Evolutionary conservation across 495 filamentous ascomycete species (phyloP).

Genomic region (Hyaloscypha variabilis): DNA sequence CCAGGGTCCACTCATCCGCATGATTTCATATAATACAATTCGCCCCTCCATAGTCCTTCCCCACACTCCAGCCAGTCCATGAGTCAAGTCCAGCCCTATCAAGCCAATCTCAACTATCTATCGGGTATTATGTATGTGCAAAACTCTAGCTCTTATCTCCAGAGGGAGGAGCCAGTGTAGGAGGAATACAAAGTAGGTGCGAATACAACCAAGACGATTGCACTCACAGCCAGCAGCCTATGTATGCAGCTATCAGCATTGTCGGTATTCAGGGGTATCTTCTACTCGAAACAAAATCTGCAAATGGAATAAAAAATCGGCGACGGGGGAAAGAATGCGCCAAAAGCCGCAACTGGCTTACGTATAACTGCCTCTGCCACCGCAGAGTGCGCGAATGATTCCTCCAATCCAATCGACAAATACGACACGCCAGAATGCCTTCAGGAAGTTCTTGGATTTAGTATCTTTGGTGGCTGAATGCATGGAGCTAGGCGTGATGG

Average conservation of each 20-base stretch:
- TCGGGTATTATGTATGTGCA: conserved; percentile 4
- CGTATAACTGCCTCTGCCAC: conserved; percentile 24
- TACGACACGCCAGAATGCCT: conserved; percentile 29
- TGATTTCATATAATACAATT: conserved; percentile 15
- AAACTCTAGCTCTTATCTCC: not conserved
- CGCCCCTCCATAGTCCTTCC: not conserved
- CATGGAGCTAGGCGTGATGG: conserved; percentile 28
- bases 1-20: not conserved
- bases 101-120: not conserved
- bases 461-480: conserved; percentile 22
- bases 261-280: conserved; percentile 5
- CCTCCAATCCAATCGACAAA: conserved; percentile 36
- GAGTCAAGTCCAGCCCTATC: not conserved
- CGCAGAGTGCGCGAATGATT: conserved; percentile 27
- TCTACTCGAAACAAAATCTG: conserved; percentile 10
- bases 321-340: conserved; percentile 8
- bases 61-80: not conserved
- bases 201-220: conserved; percentile 18
- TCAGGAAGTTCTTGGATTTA: conserved; percentile 27
- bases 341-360: conserved; percentile 28
- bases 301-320: conserved; percentile 3
- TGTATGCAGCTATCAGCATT: conserved; percentile 27
- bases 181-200: conserved; percentile 26
- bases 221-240: conserved; percentile 24
- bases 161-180: not conserved